phyloP scores from a whole-genome alignment of 805 yeast genomes.

The Jamesozyma jinghongensis region DNA sequence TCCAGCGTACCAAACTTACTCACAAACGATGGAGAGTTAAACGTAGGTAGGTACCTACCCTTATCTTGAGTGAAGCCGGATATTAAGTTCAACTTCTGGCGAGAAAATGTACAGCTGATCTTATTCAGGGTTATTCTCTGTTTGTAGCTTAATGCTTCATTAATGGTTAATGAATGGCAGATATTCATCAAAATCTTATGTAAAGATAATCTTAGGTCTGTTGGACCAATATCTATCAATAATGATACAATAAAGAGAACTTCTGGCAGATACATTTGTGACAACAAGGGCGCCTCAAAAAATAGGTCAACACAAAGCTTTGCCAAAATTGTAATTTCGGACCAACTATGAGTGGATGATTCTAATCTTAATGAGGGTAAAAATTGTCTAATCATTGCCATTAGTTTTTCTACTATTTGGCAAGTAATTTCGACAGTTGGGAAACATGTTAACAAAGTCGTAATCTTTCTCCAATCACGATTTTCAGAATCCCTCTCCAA shows the following conservation, averaged over 20 bases:
- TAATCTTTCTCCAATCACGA: constrained; percentile 51
- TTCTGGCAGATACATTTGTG: constrained; percentile 60
- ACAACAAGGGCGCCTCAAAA: constrained; percentile 54
- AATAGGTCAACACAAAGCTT: constrained; percentile 53
- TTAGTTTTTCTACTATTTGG: constrained; percentile 45
- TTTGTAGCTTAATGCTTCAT: constrained; percentile 36
- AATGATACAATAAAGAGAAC: constrained; percentile 55
- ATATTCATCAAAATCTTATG: constrained; percentile 56
- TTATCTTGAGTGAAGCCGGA: constrained; percentile 56
- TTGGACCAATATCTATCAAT: constrained; percentile 39
- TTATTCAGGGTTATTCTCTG: constrained; percentile 36
- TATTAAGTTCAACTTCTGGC: constrained; percentile 54
- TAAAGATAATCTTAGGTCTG: constrained; percentile 46
- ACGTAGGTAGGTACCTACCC: constrained; percentile 26
- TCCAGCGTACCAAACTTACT: constrained; percentile 39
- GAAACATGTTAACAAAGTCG: constrained; percentile 47
- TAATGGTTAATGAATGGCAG: constrained; percentile 58
- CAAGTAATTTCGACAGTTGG: constrained; percentile 66
- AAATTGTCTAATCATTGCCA: constrained; percentile 43
- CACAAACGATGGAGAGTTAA: constrained; percentile 29
- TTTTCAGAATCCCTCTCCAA: constrained; percentile 65
- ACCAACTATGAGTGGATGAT: constrained; percentile 44
- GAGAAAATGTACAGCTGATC: constrained; percentile 34
- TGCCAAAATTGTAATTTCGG: constrained; percentile 59
- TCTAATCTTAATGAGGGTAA: constrained; percentile 32